Evolutionary conservation across 2,329 filamentous ascomycete genomes (phyloP).

Genomic region (Penicillium sp.): DNA sequence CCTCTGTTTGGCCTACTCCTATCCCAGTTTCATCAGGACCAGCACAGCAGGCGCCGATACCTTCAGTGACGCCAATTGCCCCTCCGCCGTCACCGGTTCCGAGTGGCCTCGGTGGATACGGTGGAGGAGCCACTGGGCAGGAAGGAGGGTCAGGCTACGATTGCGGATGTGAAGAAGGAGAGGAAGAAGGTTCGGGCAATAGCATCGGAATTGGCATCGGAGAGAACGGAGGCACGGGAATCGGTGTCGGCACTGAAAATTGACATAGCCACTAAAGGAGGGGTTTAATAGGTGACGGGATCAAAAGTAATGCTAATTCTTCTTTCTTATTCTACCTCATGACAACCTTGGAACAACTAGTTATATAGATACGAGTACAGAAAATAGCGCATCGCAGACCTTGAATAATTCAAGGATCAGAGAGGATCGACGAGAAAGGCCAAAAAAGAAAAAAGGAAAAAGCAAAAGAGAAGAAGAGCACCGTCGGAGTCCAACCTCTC

Average conservation of each 20-base stretch:
- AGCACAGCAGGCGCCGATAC: background rate
- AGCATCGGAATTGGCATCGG: background rate
- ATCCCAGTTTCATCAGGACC: background rate
- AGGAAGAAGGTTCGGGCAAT: background rate
- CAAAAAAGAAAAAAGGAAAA: too few species aligned
- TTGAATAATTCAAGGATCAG: too few species aligned
- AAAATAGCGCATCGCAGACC: too few species aligned
- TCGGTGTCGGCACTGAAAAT: background rate
- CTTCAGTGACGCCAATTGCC: background rate
- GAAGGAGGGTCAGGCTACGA: background rate
- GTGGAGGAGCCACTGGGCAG: background rate
- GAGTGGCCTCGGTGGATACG: background rate
- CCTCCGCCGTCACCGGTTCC: background rate
- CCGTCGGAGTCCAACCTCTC: too few species aligned
- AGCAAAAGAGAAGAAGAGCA: too few species aligned
- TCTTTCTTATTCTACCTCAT: background rate
- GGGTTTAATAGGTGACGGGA: background rate
- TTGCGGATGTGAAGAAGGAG: background rate
- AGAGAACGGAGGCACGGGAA: background rate
- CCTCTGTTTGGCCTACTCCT: background rate
- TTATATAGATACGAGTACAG: too few species aligned
- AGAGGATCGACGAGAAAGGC: too few species aligned
- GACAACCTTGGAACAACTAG: too few species aligned
- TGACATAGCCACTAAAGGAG: background rate
- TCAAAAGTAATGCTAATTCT: background rate